These are phyloP conservation scores for Geum urbanum DNA, from an alignment of 306 rosid genomes.

Conservation along the genomic window DNA sequence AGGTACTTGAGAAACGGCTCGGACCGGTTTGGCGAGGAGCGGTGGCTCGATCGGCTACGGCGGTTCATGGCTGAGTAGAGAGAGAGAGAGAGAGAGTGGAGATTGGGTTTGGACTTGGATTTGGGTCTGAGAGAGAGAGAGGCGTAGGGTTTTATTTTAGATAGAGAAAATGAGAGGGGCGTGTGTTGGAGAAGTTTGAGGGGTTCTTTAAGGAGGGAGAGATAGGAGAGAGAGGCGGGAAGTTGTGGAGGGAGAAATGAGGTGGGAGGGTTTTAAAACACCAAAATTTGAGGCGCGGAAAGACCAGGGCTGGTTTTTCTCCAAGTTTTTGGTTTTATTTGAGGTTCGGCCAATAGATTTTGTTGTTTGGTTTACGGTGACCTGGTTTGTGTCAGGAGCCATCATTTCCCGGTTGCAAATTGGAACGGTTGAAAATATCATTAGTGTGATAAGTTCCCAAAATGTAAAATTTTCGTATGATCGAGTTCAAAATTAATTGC, in stretches of 20 bases:
- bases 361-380: background rate
- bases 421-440: too few species aligned
- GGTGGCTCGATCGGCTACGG: conserved; percentile 27
- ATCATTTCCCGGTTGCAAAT: too few species aligned
- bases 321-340: background rate
- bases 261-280: conserved; percentile 38
- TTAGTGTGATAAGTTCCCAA: too few species aligned
- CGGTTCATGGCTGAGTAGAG: conserved; percentile 49
- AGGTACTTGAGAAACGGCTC: conserved; percentile 64
- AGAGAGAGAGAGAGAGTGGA: background rate
- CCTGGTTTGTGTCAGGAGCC: background rate
- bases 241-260: conserved; percentile 19
- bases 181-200: background rate
- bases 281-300: conserved; percentile 36
- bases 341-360: background rate
- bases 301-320: conserved; percentile 19
- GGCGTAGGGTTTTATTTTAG: background rate
- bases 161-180: background rate
- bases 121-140: background rate
- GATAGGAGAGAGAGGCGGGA: conserved; percentile 41
- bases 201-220: conserved; percentile 26
- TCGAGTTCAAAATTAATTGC: too few species aligned
- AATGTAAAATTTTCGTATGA: too few species aligned
- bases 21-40: conserved; percentile 20
- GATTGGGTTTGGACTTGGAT: background rate